These are phyloP conservation scores for Phymatotrichopsis omnivora DNA, from an alignment of 2,329 filamentous ascomycete species.

Conservation along the genomic window DNA sequence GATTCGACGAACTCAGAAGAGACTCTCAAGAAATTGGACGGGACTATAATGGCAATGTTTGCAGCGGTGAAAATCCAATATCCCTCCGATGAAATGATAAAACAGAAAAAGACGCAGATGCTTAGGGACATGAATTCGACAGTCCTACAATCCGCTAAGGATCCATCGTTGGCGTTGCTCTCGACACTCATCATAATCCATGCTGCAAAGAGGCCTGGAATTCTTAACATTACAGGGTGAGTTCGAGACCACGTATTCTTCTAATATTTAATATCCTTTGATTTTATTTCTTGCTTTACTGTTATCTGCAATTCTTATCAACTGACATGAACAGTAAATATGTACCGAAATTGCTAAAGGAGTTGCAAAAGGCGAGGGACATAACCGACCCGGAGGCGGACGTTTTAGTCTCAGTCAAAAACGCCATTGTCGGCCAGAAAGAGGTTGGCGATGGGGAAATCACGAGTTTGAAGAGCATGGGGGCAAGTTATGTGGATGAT, in stretches of 20 bases:
- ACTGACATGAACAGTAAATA: conserved; percentile 26
- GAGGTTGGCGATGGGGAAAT: conserved; percentile 23
- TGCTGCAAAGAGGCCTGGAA: conserved; percentile 25
- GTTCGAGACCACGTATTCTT: conserved; percentile 11
- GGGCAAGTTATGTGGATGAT: too few species aligned
- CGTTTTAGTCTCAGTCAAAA: conserved; percentile 26
- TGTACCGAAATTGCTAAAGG: conserved; percentile 30
- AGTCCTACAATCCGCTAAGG: conserved; percentile 25
- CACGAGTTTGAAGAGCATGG: conserved; percentile 23
- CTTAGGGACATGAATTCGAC: conserved; percentile 26
- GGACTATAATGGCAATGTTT: not conserved
- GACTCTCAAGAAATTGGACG: conserved; percentile 11
- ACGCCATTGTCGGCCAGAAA: conserved; percentile 25
- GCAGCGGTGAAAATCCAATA: conserved; percentile 8
- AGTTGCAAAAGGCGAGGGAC: conserved; percentile 18
- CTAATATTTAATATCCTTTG: not conserved
- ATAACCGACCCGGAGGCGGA: conserved; percentile 24
- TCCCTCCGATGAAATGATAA: conserved; percentile 16
- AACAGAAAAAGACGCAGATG: conserved; percentile 24
- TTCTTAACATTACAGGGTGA: conserved; percentile 30
- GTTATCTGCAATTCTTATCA: conserved; percentile 6
- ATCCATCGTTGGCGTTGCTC: conserved; percentile 27
- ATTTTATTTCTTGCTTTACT: not conserved
- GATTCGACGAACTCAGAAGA: conserved; percentile 10
- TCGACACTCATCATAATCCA: conserved; percentile 28